Evolutionary conservation across 2,329 filamentous ascomycete genomes (phyloP), one percentile per base, ranked within the genome.

Genomic region (Hymenoscyphus salicellus): DNA sequence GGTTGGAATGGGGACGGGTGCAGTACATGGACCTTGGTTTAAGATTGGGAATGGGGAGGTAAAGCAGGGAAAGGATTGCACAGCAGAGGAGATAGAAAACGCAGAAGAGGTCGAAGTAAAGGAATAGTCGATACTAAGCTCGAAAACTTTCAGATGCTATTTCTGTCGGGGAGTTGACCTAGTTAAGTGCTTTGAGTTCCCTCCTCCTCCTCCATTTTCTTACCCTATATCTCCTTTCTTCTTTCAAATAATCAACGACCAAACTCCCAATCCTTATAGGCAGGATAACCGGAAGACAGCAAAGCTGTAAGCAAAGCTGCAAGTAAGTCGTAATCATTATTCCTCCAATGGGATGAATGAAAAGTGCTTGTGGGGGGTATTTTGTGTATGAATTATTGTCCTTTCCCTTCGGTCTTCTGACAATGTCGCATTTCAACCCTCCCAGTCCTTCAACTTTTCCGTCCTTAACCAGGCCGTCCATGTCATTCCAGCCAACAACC

Each of bases 11-110:
- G 68, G 61, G 7, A 64, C 70, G 1, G 70, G 70, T 1, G 68
- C 69, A 7, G 59, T 69, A 33, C 70, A 72, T 67, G 70, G 70
- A 5, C 70, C 70, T 36, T 72, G 70, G 70, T 61, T 69, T 49
- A 71, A 65, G 32, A 56, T 71, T 20, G 30, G 30, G 28, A 43
- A 43, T 10, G 23, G 43, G 33, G 36, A 66, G 43, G 56, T 20
- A n/a, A 32, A 64, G 49, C 55, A 49, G 28, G 43, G 28, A 41
- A 60, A 60, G 32, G 17, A 58, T 20, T 17, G 26, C 20, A 30
- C 10, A 28, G 46, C 60, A 56, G 41, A 38, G 43, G 23, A 64
- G 56, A 30, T 63, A 65, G 59, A 49, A 61, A 23, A 52, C 8
- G 20, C 55, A 64, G 38, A 65, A 49, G 62, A 65, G 23, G 63